These are phyloP conservation scores for Xylariaceae sp. DNA, from an alignment of 2,329 filamentous ascomycete species.

Conservation along the genomic window DNA sequence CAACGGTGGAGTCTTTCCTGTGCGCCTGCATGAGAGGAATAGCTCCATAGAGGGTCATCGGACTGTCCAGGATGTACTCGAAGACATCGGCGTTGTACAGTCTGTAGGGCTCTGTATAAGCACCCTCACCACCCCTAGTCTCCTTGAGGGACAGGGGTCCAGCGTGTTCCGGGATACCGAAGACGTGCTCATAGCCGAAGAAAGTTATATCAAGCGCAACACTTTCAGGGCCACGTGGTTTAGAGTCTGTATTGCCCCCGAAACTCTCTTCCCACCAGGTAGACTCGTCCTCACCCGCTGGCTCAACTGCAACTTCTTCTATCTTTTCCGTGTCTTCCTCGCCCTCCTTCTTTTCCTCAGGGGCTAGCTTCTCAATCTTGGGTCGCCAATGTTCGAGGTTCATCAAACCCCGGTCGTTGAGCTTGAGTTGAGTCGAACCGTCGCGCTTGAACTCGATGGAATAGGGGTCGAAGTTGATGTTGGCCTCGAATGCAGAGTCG, in stretches of 20 bases:
- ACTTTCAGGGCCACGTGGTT: slow-evolving; percentile 92
- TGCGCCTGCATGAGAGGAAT: slow-evolving; percentile 99
- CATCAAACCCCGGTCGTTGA: slow-evolving; percentile 85
- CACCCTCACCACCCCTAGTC: slow-evolving; percentile 81
- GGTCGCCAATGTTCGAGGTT: slow-evolving; percentile 95
- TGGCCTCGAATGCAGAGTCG: slow-evolving; percentile 68
- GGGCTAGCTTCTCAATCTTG: slow-evolving; percentile 62
- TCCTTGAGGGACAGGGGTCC: slow-evolving; percentile 83
- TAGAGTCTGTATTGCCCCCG: slow-evolving; percentile 89
- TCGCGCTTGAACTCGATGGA: slow-evolving; percentile 81
- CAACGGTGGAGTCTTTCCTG: slow-evolving; percentile 85
- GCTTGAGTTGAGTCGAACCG: slow-evolving; percentile 72
- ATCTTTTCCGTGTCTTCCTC: slow-evolving; percentile 45
- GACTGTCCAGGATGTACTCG: slow-evolving; percentile 93
- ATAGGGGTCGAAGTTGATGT: slow-evolving; percentile 80
- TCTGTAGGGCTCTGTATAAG: slow-evolving; percentile 84
- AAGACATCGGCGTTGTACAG: slow-evolving; percentile 97
- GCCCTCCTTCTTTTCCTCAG: slow-evolving; percentile 45
- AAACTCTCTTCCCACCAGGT: slow-evolving; percentile 99
- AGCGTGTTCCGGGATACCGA: slow-evolving; percentile 88
- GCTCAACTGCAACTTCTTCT: slow-evolving; percentile 34
- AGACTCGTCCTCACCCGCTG: slow-evolving; percentile 61
- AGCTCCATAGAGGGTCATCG: slow-evolving; percentile 96
- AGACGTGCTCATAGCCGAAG: slow-evolving; percentile 85
- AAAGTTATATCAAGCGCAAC: slow-evolving; percentile 89